Evolutionary conservation across 345 rosid genomes (phyloP).

Genomic region (Pseudoturritis turrita): DNA sequence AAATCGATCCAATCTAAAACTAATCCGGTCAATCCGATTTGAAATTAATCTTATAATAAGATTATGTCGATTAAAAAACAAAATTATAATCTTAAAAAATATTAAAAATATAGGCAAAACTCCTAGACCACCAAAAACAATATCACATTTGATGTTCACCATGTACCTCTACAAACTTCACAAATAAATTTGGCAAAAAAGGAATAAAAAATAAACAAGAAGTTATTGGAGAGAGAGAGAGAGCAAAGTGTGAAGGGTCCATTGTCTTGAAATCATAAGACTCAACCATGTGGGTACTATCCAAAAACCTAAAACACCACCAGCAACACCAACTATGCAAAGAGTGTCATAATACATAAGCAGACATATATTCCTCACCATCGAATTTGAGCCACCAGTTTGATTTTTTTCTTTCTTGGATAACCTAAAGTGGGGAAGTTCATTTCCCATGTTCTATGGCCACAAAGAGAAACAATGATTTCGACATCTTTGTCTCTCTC

Average conservation of each 20-base stretch:
- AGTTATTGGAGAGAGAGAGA: background rate
- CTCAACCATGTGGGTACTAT: conserved; percentile 27
- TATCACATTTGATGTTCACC: background rate
- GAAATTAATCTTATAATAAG: no score
- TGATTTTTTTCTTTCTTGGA: conserved; percentile 8
- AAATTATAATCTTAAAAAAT: background rate
- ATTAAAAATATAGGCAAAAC: background rate
- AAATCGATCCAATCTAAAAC: no score
- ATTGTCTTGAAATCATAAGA: conserved; percentile 22
- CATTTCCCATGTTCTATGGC: conserved; percentile 32
- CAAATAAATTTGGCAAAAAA: background rate
- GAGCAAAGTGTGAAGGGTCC: conserved; percentile 16
- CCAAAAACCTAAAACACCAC: conserved; percentile 26
- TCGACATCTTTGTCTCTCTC: conserved; percentile 23
- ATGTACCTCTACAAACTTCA: background rate
- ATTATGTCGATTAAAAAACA: no score
- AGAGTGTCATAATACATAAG: conserved; percentile 20
- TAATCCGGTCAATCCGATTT: no score
- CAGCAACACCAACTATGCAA: conserved; percentile 29
- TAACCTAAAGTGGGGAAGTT: conserved; percentile 29
- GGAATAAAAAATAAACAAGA: conserved; percentile 9
- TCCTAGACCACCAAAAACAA: background rate
- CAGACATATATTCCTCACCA: conserved; percentile 34
- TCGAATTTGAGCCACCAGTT: conserved; percentile 27
- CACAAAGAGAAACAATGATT: conserved; percentile 24